Conservation (phyloP, 1,139 yeast species). For the Saccharomyces hybrid region DNA sequence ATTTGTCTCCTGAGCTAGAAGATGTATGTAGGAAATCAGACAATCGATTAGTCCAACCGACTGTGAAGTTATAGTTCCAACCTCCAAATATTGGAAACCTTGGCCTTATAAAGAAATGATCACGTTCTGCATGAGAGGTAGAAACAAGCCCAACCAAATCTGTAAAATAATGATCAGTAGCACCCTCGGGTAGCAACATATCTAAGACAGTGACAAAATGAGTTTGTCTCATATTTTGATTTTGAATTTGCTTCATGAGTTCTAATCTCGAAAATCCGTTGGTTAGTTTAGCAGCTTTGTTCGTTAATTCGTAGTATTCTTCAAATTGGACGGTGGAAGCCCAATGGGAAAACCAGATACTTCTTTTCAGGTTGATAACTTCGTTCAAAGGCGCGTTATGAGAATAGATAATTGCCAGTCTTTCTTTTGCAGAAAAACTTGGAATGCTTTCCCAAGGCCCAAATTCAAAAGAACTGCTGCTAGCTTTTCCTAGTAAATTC, state of each 20-base stretch:
- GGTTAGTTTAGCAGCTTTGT: constrained; percentile 62
- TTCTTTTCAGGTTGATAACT: constrained; percentile 57
- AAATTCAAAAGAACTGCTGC: constrained; percentile 37
- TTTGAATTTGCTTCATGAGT: constrained; percentile 41
- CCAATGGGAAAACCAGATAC: constrained; percentile 81
- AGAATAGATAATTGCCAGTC: constrained; percentile 53
- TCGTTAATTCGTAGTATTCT: constrained; percentile 77
- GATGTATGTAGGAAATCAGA: constrained; percentile 44
- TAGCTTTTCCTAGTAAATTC: constrained; percentile 17
- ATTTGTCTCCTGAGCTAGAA: constrained; percentile 42
- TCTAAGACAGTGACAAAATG: constrained; percentile 28
- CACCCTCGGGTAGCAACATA: constrained; percentile 42
- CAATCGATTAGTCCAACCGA: constrained; percentile 77
- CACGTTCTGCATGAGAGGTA: constrained; percentile 49
- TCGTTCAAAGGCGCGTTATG: constrained; percentile 61
- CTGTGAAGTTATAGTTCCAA: constrained; percentile 91
- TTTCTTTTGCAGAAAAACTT: constrained; percentile 41
- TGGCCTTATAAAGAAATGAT: constrained; percentile 62
- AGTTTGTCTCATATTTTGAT: background rate
- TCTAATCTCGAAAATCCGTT: constrained; percentile 73
- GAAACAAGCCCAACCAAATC: constrained; percentile 96
- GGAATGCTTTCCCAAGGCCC: constrained; percentile 47
- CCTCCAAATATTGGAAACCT: constrained; percentile 93
- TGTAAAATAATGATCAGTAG: constrained; percentile 63
- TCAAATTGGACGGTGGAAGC: constrained; percentile 58